phyloP scores from a whole-genome alignment of 2,329 filamentous ascomycete genomes.

The Dothiorella sarmentorum region DNA sequence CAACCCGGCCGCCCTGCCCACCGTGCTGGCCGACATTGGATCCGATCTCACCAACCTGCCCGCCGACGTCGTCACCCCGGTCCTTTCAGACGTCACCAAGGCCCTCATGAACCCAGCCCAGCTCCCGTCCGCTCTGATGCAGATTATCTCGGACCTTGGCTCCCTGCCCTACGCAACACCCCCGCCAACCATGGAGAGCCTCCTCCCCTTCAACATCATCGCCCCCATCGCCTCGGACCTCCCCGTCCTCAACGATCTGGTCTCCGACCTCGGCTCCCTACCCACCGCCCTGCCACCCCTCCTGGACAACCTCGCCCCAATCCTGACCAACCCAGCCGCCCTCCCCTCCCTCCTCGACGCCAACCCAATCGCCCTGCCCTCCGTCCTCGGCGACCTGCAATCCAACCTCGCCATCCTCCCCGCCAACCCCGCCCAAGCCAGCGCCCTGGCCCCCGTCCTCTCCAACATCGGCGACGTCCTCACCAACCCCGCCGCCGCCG shows the following conservation, averaged over 20 bases:
- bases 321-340: neutral
- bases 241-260: too few relatives aligned
- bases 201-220: too few relatives aligned
- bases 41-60: neutral
- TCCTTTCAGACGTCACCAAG: neutral
- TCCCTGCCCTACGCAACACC: too few relatives aligned
- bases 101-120: neutral
- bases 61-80: neutral
- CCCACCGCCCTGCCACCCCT: too few relatives aligned
- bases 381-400: neutral
- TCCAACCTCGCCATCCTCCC: neutral
- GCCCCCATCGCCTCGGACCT: neutral
- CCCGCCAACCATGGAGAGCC: too few relatives aligned
- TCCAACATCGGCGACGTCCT: neutral
- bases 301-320: too few relatives aligned
- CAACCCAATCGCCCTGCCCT: neutral
- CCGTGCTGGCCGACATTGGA: neutral
- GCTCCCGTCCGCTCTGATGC: neutral
- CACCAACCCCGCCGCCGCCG: neutral
- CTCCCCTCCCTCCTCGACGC: neutral
- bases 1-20: neutral
- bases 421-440: neutral
- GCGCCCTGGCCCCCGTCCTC: neutral
- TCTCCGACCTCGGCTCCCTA: too few relatives aligned
- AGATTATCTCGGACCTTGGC: neutral